These are phyloP conservation scores for Mycena citricolor DNA, from an alignment of 1,284 basidiomycete species.

Conservation along the genomic window DNA sequence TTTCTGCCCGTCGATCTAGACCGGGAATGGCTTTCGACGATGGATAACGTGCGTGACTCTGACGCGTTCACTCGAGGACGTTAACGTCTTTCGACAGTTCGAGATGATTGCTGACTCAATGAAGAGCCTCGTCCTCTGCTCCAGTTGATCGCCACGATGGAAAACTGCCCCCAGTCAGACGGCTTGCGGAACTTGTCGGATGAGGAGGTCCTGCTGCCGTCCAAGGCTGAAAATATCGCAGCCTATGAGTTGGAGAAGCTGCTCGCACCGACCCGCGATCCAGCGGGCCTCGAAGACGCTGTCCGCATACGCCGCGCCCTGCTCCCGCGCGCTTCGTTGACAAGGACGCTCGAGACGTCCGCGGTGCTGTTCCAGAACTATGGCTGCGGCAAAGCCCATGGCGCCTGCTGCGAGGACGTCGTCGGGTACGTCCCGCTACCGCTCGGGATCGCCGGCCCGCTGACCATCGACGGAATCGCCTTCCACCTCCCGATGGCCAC, in stretches of 20 bases:
- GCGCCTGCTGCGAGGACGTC: conserved; percentile 99
- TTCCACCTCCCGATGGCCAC: conserved; percentile 99
- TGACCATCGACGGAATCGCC: conserved; percentile 85
- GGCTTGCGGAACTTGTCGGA: conserved; percentile 70
- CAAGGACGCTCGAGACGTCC: conserved; percentile 84
- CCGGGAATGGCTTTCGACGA: conserved; percentile 41
- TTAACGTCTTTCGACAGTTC: not conserved
- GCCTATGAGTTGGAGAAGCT: conserved; percentile 95
- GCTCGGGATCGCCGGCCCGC: conserved; percentile 94
- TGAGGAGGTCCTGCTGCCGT: conserved; percentile 89
- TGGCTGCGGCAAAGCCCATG: conserved; percentile 93
- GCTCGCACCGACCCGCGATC: conserved; percentile 48
- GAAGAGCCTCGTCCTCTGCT: conserved; percentile 59
- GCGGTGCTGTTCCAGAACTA: conserved; percentile 85
- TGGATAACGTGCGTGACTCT: conserved; percentile 26
- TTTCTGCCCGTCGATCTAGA: conserved; percentile 53
- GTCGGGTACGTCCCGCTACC: conserved; percentile 97
- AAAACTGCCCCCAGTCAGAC: conserved; percentile 67
- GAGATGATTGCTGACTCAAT: conserved; percentile 21
- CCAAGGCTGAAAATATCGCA: conserved; percentile 91
- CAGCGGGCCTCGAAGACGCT: conserved; percentile 75
- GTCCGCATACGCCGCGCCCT: conserved; percentile 87
- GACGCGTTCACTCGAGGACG: conserved; percentile 12
- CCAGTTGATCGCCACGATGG: conserved; percentile 85
- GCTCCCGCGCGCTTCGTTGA: conserved; percentile 87